A percentile compares a stretch with the other conserved stretches of the same genome.
Conservation (phyloP, 371 early-diverging fungal species). For the Mortierella sp. region DNA sequence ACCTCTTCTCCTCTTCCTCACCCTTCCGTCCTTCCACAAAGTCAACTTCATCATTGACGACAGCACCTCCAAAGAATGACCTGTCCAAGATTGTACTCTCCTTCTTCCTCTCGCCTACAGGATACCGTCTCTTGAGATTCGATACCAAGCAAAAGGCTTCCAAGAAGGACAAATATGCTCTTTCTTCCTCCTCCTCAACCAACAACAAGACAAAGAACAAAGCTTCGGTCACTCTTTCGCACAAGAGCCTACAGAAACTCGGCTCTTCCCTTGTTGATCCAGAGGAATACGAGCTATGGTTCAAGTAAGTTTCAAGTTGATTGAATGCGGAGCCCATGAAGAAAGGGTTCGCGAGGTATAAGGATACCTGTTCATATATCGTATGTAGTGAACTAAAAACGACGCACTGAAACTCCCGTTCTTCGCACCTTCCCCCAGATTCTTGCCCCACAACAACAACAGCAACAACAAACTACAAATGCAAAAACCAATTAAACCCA, state of each 20-base stretch:
- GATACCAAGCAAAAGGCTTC: neutral
- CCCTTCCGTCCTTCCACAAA: neutral
- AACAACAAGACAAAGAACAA: neutral
- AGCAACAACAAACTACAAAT: neutral
- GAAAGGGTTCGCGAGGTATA: too few species aligned
- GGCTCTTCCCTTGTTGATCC: slow-evolving; percentile 9
- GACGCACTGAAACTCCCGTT: too few species aligned
- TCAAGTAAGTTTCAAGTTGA: slow-evolving; percentile 22
- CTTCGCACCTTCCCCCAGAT: neutral
- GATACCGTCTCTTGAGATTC: slow-evolving; percentile 14
- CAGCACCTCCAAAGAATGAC: neutral
- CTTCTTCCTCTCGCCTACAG: slow-evolving; percentile 32
- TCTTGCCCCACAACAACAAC: neutral
- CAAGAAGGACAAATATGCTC: neutral
- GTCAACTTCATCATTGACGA: neutral
- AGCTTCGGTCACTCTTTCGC: neutral
- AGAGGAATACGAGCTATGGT: slow-evolving; percentile 28
- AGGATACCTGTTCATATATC: too few species aligned
- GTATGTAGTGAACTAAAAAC: too few species aligned
- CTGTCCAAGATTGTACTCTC: slow-evolving; percentile 17
- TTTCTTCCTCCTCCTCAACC: neutral
- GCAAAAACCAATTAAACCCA: neutral
- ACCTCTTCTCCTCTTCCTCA: neutral
- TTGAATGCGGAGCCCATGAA: too few species aligned
- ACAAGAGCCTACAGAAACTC: neutral